Evolutionary conservation across 1,139 yeast genomes (phyloP), one percentile per base, ranked within the genome.

Genomic region (Komagataea norvegica): DNA sequence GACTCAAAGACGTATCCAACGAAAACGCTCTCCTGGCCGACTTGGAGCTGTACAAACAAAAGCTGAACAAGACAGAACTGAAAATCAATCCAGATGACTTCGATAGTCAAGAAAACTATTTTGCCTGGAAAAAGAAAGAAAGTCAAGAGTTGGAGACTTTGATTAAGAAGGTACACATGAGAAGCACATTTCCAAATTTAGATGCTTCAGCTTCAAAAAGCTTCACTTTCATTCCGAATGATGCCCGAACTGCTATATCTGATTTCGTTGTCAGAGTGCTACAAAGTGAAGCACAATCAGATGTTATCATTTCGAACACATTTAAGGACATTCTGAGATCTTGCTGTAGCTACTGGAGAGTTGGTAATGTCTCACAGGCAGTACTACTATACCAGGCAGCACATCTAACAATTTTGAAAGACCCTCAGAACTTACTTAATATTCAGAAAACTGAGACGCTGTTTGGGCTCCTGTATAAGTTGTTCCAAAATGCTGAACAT

Each of bases 291-390:
- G 50, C 51, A 18, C 44, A 51, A 34, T 38, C 51, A 11, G 50
- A 48, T 7, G 44, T 52, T 15, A 51, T 62, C 23, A 59, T 63
- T 33, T 62, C 62, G 32, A 62, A 33, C 45, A 56, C 23, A 51
- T 65, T 32, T 68, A 74, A 54, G 20, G 68, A 62, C 37, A 59
- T 78, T 18, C 54, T 77, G 10, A 60, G 56, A 8, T 60, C 67
- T 15, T 73, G 77, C 41, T 65, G 78, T 6, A 67, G 64, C 33
- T 64, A 76, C 33, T 84, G 94, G 94, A 62, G 84, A 43, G 57
- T 83, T 6, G 74, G 73, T 41, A 57, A 58, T 8, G 64, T 77
- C 0, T 67, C 88, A 0, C 61, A 73, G 40, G 74, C 79, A 0
- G 67, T 72, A 0, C 54, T 78, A 3, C 48, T 78, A 5, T 72